Evolutionary conservation across 1,284 basidiomycete species (phyloP), one percentile per base, ranked within the genome.

Genomic region (Microbotryomycetes sp.): DNA sequence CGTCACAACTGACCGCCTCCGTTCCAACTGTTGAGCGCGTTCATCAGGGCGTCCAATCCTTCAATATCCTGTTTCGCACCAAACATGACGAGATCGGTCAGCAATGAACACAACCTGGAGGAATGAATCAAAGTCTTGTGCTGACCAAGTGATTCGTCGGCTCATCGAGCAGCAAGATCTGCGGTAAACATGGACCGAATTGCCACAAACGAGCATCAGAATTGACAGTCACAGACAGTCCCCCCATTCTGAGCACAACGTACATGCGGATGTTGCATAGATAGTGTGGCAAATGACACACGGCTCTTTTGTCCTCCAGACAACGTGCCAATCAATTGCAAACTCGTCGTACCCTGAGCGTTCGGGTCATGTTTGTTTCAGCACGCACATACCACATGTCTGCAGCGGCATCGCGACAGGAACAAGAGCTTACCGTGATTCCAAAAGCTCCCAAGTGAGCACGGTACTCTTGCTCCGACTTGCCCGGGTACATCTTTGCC

Each of bases 371-470:
- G 4, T 9, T 21, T 45, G 35, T 3, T 24, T 27, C n/a, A 24
- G 35, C 29, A 47, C 21, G 54, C 35, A 18, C 35, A 41, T 11
- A 41, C 18, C 35, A 11, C 35, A 41, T 9, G 11, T 18, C 35
- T 41, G 35, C 35, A 9, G 18, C 35, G 35, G 61, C 46, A 57
- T 47, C 21, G 49, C 24, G 54, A 54, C 35, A 54, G 30, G 16
- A 41, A 16, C 35, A 45, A 56, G 57, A 53, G 58, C 93, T 46
- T 2, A 64, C 94, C 63, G 90, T 97, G 72, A 97, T 96, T 70
- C 97, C 94, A 79, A 98, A 98, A 61, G 92, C 91, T n/a, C 96
- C 96, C 16, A 99, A 81, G 78, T 97, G 94, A 45, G 79, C 78
- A 65, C 96, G 84, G 75, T 98, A 98, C 75, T 98, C 96, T 74